Percentiles rank a stretch among this genome's conserved stretches.
These are phyloP conservation scores for Fusarium sp. DNA, from an alignment of 2,329 filamentous ascomycete genomes.

Conservation along the genomic window DNA sequence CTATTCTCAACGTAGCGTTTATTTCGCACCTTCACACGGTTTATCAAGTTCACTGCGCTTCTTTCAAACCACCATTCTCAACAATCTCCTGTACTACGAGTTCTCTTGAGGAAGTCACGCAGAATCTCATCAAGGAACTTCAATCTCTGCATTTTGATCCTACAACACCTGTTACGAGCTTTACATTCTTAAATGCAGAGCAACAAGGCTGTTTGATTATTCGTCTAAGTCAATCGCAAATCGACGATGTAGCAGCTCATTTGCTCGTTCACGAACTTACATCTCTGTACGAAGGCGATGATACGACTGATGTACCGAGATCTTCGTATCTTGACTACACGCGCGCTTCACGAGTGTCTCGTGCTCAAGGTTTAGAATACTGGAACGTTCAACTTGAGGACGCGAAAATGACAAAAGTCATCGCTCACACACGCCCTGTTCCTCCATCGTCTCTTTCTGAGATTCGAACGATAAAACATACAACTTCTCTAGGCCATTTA, in stretches of 20 bases:
- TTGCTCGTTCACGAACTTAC: constrained; percentile 62
- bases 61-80: constrained; percentile 58
- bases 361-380: constrained; percentile 56
- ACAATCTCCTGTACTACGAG: constrained; percentile 56
- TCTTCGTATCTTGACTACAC: constrained; percentile 63
- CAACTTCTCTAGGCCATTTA: constrained; percentile 56
- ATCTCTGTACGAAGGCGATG: constrained; percentile 55
- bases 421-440: constrained; percentile 56
- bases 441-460: constrained; percentile 50
- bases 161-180: constrained; percentile 60
- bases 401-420: constrained; percentile 59
- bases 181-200: constrained; percentile 62
- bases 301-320: constrained; percentile 47
- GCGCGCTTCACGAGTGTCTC: constrained; percentile 54
- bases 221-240: constrained; percentile 62
- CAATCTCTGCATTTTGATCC: constrained; percentile 56
- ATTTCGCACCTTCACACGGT: constrained; percentile 59
- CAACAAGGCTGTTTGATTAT: constrained; percentile 61
- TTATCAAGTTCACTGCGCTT: constrained; percentile 61
- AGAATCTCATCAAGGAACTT: constrained; percentile 58
- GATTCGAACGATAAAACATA: constrained; percentile 55
- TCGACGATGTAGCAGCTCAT: constrained; percentile 60
- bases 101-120: constrained; percentile 53
- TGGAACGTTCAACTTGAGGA: constrained; percentile 60
- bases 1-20: constrained; percentile 67